Evolutionary conservation across 1,139 yeast genomes (phyloP).

Genomic region (Candida sanyaensis): DNA sequence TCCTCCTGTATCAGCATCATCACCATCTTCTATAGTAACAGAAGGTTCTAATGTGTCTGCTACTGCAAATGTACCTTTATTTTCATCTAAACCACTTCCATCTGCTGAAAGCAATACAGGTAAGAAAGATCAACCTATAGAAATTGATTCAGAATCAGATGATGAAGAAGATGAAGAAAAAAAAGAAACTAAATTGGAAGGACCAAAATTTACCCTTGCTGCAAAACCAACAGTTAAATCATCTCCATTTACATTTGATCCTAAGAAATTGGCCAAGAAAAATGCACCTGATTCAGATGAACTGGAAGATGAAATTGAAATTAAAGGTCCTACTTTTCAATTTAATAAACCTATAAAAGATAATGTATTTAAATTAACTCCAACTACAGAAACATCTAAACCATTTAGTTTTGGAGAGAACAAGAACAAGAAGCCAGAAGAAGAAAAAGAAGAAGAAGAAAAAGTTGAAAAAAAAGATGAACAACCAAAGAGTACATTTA

Average conservation of each 20-base stretch:
- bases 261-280: slow-evolving; percentile 41
- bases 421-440: neutral
- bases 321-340: slow-evolving; percentile 67
- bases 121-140: slow-evolving; percentile 9
- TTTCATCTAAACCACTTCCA: slow-evolving; percentile 1
- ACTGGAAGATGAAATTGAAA: slow-evolving; percentile 56
- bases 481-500: neutral
- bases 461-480: slow-evolving; percentile 13
- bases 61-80: slow-evolving; percentile 4
- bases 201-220: slow-evolving; percentile 62
- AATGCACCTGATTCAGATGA: slow-evolving; percentile 42
- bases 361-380: slow-evolving; percentile 47
- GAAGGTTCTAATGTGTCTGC: neutral
- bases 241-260: slow-evolving; percentile 59
- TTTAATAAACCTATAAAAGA: slow-evolving; percentile 50
- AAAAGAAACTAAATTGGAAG: slow-evolving; percentile 54
- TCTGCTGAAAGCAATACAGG: slow-evolving; percentile 7
- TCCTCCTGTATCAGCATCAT: slow-evolving; percentile 5
- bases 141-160: slow-evolving; percentile 22
- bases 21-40: neutral
- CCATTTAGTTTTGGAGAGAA: slow-evolving; percentile 3
- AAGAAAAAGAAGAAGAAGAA: no score
- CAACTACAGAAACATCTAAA: neutral
- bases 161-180: slow-evolving; percentile 37
- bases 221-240: slow-evolving; percentile 56